Percentiles rank a stretch among this genome's conserved stretches.
Evolutionary conservation across 257 asterid genomes (phyloP).

Genomic region (Thymus mandschuricus): DNA sequence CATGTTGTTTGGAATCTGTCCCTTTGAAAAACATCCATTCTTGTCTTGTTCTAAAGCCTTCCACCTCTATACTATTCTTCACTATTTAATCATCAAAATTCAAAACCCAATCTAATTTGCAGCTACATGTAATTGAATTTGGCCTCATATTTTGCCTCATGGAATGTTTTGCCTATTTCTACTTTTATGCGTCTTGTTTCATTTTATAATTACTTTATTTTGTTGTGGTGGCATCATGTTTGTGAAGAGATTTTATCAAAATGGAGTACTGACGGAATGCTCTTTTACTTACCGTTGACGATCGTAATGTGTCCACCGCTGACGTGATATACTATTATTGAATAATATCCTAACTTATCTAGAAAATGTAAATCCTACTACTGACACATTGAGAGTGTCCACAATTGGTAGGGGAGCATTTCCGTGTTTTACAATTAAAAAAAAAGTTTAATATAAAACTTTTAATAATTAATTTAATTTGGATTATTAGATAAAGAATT

Average conservation of each 20-base stretch:
- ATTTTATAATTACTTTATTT: not conserved
- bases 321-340: too few relatives aligned
- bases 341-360: too few relatives aligned
- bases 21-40: conserved; percentile 26
- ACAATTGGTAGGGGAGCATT: too few relatives aligned
- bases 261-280: too few relatives aligned
- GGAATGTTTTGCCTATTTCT: not conserved
- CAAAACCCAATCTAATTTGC: not conserved
- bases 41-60: not conserved
- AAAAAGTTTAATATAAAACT: too few relatives aligned
- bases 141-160: not conserved
- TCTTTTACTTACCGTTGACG: too few relatives aligned
- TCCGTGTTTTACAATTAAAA: too few relatives aligned
- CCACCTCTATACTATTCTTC: not conserved
- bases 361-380: too few relatives aligned
- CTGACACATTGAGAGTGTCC: too few relatives aligned
- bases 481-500: too few relatives aligned
- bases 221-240: not conserved
- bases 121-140: conserved; percentile 12
- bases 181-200: not conserved
- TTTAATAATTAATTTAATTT: too few relatives aligned
- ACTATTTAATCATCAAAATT: conserved; percentile 1
- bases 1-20: conserved; percentile 38
- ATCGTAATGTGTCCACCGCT: too few relatives aligned
- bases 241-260: not conserved